Evolutionary conservation across 495 filamentous ascomycete genomes (phyloP).

Genomic region (Platismatia glauca): DNA sequence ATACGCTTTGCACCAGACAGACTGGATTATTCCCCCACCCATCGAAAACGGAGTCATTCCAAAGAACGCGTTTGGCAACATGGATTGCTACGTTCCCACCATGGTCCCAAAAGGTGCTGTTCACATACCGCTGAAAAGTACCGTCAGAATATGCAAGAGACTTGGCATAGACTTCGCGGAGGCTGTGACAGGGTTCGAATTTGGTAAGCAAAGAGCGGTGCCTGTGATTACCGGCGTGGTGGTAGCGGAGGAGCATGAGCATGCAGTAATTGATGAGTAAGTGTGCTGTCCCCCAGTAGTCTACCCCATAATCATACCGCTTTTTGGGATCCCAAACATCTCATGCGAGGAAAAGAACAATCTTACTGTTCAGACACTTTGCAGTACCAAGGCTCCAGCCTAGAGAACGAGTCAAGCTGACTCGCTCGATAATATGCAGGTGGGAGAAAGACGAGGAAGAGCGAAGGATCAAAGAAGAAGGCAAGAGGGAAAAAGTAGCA

Average conservation of each 20-base stretch:
- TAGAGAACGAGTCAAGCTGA: not conserved
- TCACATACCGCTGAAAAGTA: constrained; percentile 72
- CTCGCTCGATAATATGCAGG: constrained; percentile 23
- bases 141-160: constrained; percentile 68
- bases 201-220: constrained; percentile 84
- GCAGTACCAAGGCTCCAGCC: not conserved
- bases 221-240: constrained; percentile 88
- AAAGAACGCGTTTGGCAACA: constrained; percentile 92
- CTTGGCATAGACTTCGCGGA: constrained; percentile 86
- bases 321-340: not conserved
- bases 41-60: constrained; percentile 78
- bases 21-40: constrained; percentile 85
- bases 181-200: constrained; percentile 94
- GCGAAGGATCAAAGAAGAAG: constrained; percentile 65
- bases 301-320: not conserved
- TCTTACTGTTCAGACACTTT: not conserved
- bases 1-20: constrained; percentile 78
- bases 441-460: constrained; percentile 77
- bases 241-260: constrained; percentile 69
- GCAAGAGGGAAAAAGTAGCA: constrained; percentile 67
- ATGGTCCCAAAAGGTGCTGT: constrained; percentile 84
- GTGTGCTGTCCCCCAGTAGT: not conserved
- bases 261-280: constrained; percentile 55
- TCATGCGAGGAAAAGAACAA: not conserved
- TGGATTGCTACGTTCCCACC: constrained; percentile 85